phyloP scores from a whole-genome alignment of 352 stramenopile genomes.

The Globisporangium radiosum region DNA sequence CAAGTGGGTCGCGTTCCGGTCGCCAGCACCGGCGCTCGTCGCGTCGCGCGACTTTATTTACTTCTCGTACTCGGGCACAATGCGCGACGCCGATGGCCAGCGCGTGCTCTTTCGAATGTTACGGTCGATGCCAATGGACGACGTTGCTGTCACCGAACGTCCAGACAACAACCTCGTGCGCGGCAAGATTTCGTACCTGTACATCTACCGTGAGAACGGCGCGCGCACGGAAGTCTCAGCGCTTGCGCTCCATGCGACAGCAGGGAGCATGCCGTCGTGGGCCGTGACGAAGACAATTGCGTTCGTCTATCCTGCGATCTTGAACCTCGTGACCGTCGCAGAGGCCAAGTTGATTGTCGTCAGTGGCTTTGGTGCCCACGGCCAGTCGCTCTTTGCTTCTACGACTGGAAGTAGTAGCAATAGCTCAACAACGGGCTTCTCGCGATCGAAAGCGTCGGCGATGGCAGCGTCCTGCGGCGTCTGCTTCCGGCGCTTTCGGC shows the following conservation, averaged over 20 bases:
- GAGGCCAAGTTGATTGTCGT: constrained; percentile 23
- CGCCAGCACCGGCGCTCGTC: constrained; percentile 27
- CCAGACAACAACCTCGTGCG: constrained; percentile 25
- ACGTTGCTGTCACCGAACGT: constrained; percentile 19
- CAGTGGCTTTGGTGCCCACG: constrained; percentile 10
- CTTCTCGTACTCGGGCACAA: constrained; percentile 32
- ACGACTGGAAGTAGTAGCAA: constrained; percentile 1
- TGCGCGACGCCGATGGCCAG: constrained; percentile 24
- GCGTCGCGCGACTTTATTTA: constrained; percentile 36
- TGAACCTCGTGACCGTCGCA: constrained; percentile 27
- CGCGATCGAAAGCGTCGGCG: constrained; percentile 3
- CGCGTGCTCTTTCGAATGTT: constrained; percentile 30
- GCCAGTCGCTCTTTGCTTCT: background rate
- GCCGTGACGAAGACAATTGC: constrained; percentile 33
- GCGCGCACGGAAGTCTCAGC: constrained; percentile 22
- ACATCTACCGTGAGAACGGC: constrained; percentile 31
- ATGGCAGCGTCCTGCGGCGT: constrained; percentile 21
- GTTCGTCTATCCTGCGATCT: constrained; percentile 26
- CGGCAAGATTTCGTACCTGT: constrained; percentile 33
- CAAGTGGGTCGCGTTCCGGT: constrained; percentile 36
- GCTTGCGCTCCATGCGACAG: constrained; percentile 28
- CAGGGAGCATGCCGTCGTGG: constrained; percentile 25
- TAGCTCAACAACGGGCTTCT: background rate
- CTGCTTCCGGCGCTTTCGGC: constrained; percentile 29
- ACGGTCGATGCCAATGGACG: constrained; percentile 35